Evolutionary conservation across 768 basidiomycete species (phyloP).

Genomic region (Rhodotorula babjevae): DNA sequence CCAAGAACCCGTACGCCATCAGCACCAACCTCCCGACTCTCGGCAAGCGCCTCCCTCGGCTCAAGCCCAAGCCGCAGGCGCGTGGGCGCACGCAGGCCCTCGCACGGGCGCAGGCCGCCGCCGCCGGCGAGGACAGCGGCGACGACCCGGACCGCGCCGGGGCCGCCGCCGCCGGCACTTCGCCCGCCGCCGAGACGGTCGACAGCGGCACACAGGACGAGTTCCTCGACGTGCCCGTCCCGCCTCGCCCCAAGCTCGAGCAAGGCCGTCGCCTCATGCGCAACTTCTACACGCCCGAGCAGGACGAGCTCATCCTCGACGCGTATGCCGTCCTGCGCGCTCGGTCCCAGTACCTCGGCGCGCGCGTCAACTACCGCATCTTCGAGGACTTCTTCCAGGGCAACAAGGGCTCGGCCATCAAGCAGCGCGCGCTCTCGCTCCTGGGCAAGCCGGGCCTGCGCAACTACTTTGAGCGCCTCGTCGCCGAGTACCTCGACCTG

Average conservation of each 20-base stretch:
- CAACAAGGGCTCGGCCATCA: constrained; percentile 59
- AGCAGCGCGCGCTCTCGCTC: constrained; percentile 45
- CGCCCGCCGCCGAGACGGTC: constrained; percentile 6
- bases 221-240: constrained; percentile 17
- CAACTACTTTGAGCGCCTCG: constrained; percentile 69
- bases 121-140: not conserved
- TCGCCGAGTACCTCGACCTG: constrained; percentile 72
- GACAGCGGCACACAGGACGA: constrained; percentile 19
- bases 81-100: not conserved
- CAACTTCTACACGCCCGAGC: constrained; percentile 79
- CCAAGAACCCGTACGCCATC: constrained; percentile 33
- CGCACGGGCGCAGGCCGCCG: not conserved
- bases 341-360: constrained; percentile 64
- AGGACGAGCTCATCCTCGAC: constrained; percentile 83
- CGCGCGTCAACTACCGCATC: constrained; percentile 53
- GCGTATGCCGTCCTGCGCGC: constrained; percentile 74
- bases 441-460: constrained; percentile 57
- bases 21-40: constrained; percentile 13
- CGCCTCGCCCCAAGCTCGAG: not conserved
- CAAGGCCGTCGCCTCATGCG: constrained; percentile 53
- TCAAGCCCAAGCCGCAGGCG: not conserved
- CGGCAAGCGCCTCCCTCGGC: constrained; percentile 7
- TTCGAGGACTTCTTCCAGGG: constrained; percentile 74
- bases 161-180: not conserved
- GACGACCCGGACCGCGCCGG: not conserved